Base-by-base conservation (phyloP, 1,139 yeast species). In the Candida albicans region DNA sequence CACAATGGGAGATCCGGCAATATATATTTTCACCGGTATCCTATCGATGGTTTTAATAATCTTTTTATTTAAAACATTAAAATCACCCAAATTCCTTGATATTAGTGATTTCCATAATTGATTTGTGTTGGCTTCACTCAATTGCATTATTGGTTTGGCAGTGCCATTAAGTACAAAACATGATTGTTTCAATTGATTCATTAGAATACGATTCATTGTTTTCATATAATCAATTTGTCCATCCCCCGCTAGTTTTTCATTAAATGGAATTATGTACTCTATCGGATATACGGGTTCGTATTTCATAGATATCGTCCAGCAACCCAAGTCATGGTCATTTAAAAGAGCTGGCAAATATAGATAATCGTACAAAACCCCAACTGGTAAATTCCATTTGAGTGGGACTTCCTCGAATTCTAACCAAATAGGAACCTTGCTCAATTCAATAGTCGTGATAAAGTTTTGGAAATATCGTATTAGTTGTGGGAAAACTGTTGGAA, bases 111-210 rank as follows among this genome's bases (percentile, higher is more conserved):
- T 52, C 86, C 91, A 85, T 35, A 88, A 66, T 1, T 58, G 58
- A 24, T 68, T 64, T 0, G 91, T 75, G 44, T 84, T 82, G 1
- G 69, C 70, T 49, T 79, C 82, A 11, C 93, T 80, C 46, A 91
- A 64, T 30, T 75, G 73, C 96, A 91, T 85, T 22, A 91, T 77
- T 1, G 81, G 75, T 51, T 85, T 87, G 8, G 96, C 76, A 24
- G 80, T 77, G 0, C 96, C 95, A 51, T 84, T 81, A 30, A 86
- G 61, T 0, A 89, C 79, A 57, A 74, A 87, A 54, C 87, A 80
- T 2, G 90, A 77, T 57, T 91, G 96, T 55, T 91, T 91, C 58
- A 88, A 64, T 50, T 81, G 90, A 59, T 90, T 89, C 47, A 82
- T 69, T 81, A 93, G 80, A 41, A 79, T 75, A 43, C 75, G 77